Base-by-base conservation (phyloP, 2,329 filamentous ascomycete genomes). In the Sporothrix sp. region DNA sequence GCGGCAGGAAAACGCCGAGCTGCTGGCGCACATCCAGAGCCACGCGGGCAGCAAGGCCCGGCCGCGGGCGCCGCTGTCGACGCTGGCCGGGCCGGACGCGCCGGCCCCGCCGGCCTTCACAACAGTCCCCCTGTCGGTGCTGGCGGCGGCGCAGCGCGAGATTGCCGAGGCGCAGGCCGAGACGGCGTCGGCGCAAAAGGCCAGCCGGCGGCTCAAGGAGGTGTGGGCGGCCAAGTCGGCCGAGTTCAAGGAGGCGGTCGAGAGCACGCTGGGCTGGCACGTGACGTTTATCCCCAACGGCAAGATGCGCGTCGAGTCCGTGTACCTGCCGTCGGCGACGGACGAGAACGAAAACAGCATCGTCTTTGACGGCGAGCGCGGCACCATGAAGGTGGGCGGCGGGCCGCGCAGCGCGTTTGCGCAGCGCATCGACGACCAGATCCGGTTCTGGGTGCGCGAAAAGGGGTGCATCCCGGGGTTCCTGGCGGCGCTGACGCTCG, bases 211-310 rank as follows among this genome's bases (percentile, higher is more conserved):
- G 2, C 80, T 97, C 11, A 95, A 94, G 60, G 86, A 96, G 62
- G 93, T 60, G 52, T 98, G 88, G 85, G 80, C 80, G 0, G 79
- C 85, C 58, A 98, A 97, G 66, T 89, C 86, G 1, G 81, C 85
- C 60, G 93, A 98, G 68, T 97, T 98, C 70, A 87, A 94, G 45
- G 89, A 97, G 68, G 88, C 90, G 28, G 90, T 98, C 52, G 90
- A 90, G 56, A 88, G 83, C 18, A 84, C 95, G 1, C 76, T 98
- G 0, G 93, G 93, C 0, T 98, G 90, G 85, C 91, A 91, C 48
- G 81, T 97, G 11, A 89, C 93, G 28, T 97, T 98, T 65, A 84
- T 96, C 64, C 89, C 90, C n/a, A 95, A 95, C 65, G 93, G 93
- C 37, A 91, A 95, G 61, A 94, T 96, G 68, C 84, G 88, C 28